Evolutionary conservation across 2,329 filamentous ascomycete genomes (phyloP).

Genomic region (Juglanconis oblonga): DNA sequence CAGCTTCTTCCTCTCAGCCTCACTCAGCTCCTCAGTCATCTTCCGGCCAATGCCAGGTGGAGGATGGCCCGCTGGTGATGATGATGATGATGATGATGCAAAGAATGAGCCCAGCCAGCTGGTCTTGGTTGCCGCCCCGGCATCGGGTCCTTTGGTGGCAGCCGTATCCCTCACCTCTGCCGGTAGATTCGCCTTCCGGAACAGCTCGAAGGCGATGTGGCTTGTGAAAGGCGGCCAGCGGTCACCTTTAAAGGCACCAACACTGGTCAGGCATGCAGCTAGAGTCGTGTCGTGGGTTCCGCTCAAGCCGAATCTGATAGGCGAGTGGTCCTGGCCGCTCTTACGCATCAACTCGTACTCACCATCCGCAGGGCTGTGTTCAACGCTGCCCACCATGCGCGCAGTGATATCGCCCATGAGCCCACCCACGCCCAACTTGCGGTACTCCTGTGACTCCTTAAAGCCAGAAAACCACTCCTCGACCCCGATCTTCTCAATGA

Average conservation of each 20-base stretch:
- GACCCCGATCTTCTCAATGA: constrained; percentile 72
- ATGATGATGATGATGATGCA: constrained; percentile 20
- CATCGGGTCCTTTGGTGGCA: neutral
- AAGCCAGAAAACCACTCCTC: constrained; percentile 89
- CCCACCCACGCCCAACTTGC: constrained; percentile 81
- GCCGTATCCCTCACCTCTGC: constrained; percentile 24
- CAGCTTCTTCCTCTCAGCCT: constrained; percentile 56
- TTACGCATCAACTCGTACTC: constrained; percentile 44
- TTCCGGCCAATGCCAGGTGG: constrained; percentile 58
- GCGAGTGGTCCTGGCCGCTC: constrained; percentile 35
- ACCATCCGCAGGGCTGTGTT: constrained; percentile 53
- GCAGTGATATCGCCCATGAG: constrained; percentile 80
- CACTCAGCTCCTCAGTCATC: constrained; percentile 51
- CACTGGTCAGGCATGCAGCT: constrained; percentile 70
- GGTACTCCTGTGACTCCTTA: constrained; percentile 79
- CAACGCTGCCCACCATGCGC: constrained; percentile 68
- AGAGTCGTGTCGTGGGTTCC: constrained; percentile 95
- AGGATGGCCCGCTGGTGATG: constrained; percentile 26
- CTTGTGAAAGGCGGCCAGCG: constrained; percentile 93
- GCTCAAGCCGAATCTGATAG: constrained; percentile 71
- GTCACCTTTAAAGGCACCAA: constrained; percentile 72
- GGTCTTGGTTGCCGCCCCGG: constrained; percentile 14
- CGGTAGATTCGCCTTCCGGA: constrained; percentile 50
- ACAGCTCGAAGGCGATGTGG: constrained; percentile 87
- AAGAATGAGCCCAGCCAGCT: constrained; percentile 34